These are phyloP conservation scores for Blepharisma stoltei DNA, from an alignment of 73 alveolate genomes.

Conservation along the genomic window DNA sequence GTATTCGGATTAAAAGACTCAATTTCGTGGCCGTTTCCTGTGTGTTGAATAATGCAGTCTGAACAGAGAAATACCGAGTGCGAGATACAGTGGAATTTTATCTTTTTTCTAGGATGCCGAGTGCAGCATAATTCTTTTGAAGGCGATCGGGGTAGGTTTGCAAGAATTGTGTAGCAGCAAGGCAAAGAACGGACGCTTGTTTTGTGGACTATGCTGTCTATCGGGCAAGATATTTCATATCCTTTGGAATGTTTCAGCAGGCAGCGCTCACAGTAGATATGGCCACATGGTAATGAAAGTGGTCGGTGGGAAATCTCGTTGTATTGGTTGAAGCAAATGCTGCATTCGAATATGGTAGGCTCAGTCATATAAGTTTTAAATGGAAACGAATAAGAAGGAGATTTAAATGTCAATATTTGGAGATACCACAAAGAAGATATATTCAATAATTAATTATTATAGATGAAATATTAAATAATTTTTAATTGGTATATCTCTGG, in stretches of 20 bases:
- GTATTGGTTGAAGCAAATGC: constrained; percentile 49
- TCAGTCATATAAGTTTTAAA: background rate
- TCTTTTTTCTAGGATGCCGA: constrained; percentile 41
- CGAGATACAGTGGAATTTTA: constrained; percentile 44
- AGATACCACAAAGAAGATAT: too few species aligned
- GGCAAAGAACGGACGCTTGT: constrained; percentile 36
- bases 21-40: constrained; percentile 49
- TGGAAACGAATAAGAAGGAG: too few species aligned
- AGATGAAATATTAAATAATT: too few species aligned
- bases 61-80: constrained; percentile 45
- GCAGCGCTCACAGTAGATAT: constrained; percentile 49
- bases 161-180: constrained; percentile 47
- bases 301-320: constrained; percentile 42
- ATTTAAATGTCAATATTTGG: too few species aligned
- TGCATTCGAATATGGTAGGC: constrained; percentile 52
- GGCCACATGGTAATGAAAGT: constrained; percentile 58
- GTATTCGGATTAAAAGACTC: constrained; percentile 24
- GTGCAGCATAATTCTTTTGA: constrained; percentile 33
- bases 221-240: constrained; percentile 38
- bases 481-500: too few species aligned
- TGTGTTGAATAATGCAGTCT: constrained; percentile 55
- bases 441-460: too few species aligned
- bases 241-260: constrained; percentile 30
- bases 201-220: constrained; percentile 42
- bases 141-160: constrained; percentile 42